Percentiles rank a stretch among this genome's conserved stretches.
Evolutionary conservation across 2,329 filamentous ascomycete species (phyloP).

Genomic region (Verticillium tricorpus): DNA sequence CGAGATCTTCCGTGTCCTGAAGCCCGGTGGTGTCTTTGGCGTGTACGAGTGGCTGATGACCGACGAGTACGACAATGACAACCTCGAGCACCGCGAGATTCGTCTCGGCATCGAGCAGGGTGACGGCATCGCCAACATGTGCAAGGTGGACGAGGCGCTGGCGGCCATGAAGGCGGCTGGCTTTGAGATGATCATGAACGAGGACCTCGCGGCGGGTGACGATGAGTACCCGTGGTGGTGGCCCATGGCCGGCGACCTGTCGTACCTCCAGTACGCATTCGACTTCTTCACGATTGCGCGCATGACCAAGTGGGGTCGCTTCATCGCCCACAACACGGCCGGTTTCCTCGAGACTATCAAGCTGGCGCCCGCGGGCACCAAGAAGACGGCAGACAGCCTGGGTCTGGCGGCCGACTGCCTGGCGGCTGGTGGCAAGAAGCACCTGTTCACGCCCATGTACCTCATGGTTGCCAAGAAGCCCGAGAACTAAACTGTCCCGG

Average conservation of each 20-base stretch:
- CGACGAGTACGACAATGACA: constrained; percentile 82
- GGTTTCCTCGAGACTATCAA: constrained; percentile 70
- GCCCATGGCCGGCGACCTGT: constrained; percentile 79
- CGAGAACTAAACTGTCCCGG: not conserved
- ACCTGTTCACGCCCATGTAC: constrained; percentile 99
- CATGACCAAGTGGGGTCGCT: constrained; percentile 83
- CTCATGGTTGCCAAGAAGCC: constrained; percentile 93
- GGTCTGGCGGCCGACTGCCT: constrained; percentile 78
- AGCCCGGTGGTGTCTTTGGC: constrained; percentile 90
- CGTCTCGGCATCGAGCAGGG: constrained; percentile 88
- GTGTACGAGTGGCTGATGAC: constrained; percentile 99
- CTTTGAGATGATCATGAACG: constrained; percentile 49
- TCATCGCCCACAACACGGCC: constrained; percentile 70
- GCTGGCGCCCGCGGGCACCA: constrained; percentile 76
- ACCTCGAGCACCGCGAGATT: constrained; percentile 77
- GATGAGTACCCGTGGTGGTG: constrained; percentile 90
- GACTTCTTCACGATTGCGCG: constrained; percentile 81
- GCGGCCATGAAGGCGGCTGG: constrained; percentile 78
- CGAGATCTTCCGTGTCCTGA: constrained; percentile 86
- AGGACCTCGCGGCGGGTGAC: constrained; percentile 61
- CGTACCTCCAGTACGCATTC: constrained; percentile 72
- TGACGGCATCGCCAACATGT: constrained; percentile 93
- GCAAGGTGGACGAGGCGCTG: constrained; percentile 72
- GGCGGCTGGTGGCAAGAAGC: constrained; percentile 79
- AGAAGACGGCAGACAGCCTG: constrained; percentile 91